A percentile compares a stretch with the other conserved stretches of the same genome.
phyloP scores from a whole-genome alignment of 192 early-diverging fungal genomes.

The Allomyces macrogynus region DNA sequence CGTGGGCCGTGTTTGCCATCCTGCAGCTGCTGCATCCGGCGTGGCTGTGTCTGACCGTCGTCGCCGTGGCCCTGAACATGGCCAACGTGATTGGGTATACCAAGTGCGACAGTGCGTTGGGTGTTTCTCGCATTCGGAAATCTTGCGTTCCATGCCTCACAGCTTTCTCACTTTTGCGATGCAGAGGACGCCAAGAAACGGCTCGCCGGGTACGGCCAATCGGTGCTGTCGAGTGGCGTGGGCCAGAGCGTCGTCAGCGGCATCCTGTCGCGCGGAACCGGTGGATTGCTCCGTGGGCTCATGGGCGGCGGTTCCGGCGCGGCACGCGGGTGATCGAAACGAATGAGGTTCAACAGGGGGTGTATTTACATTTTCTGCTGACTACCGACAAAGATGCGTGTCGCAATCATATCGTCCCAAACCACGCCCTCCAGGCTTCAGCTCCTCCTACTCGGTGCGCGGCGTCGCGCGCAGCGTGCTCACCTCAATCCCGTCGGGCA shows the following conservation, averaged over 20 bases:
- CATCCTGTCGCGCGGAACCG: background rate
- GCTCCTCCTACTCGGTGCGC: too few relatives aligned
- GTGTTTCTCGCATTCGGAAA: background rate
- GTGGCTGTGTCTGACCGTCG: conserved; percentile 74
- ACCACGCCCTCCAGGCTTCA: too few relatives aligned
- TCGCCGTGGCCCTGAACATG: conserved; percentile 64
- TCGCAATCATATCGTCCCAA: too few relatives aligned
- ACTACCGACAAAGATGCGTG: too few relatives aligned
- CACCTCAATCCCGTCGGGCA: too few relatives aligned
- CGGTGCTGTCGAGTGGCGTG: background rate
- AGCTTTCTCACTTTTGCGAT: background rate
- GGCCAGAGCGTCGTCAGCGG: background rate
- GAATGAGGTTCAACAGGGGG: too few relatives aligned
- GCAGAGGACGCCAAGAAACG: background rate
- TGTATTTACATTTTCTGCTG: too few relatives aligned
- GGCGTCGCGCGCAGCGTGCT: too few relatives aligned
- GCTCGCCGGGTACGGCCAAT: background rate
- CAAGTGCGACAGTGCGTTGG: conserved; percentile 66
- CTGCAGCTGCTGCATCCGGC: conserved; percentile 48
- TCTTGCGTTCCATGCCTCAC: background rate
- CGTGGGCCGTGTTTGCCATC: conserved; percentile 73
- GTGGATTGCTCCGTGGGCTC: background rate
- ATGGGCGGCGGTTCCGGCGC: background rate
- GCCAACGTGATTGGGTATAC: conserved; percentile 92
- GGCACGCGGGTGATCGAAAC: background rate